Base-by-base conservation (phyloP, 441 rosid genomes). In the Biscutella auriculata region DNA sequence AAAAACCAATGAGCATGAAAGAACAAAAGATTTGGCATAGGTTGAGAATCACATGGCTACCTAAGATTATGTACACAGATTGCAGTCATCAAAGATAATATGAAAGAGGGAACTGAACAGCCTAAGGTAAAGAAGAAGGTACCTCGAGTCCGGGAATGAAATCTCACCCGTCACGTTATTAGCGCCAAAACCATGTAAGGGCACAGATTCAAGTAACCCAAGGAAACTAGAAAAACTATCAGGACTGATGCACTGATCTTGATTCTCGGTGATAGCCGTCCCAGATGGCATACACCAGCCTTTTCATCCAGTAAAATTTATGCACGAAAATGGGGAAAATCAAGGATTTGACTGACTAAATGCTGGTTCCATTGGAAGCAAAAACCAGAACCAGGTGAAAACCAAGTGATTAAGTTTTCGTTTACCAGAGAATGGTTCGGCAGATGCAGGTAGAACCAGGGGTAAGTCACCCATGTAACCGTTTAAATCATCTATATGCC, bases 201-300 rank as follows among this genome's bases (percentile, higher is more conserved):
- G 88, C 71, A 88, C 77, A 21, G 97, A 88, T 72, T 83, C 94
- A 63, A 88, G 94, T 76, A 92, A 72, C 57, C 87, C 87, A 65
- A 92, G 84, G 71, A 88, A 82, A 76, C 65, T 80, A 59, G 87
- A 69, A 73, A 92, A 92, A 70, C 78, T 81, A 54, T 88, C 84
- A 27, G 80, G 81, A 73, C 82, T 84, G 52, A 68, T 69, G 66
- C 96, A 88, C 79, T 78, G 86, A 74, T 77, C 88, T 73, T 82
- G 73, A 66, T 44, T 69, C 60, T 84, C 86, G 64, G 71, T 76
- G 48, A 43, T 51, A 59, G 79, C 62, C 77, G 62, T 73, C 62
- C 81, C 83, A 73, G 79, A 73, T 66, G 74, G 65, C 49, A 80
- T 70, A 81, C 89, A 86, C 49, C 76, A 77, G 74, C 77, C 74